Conservation (phyloP, 2,329 filamentous ascomycete species). For the Emergomyces orientalis region DNA sequence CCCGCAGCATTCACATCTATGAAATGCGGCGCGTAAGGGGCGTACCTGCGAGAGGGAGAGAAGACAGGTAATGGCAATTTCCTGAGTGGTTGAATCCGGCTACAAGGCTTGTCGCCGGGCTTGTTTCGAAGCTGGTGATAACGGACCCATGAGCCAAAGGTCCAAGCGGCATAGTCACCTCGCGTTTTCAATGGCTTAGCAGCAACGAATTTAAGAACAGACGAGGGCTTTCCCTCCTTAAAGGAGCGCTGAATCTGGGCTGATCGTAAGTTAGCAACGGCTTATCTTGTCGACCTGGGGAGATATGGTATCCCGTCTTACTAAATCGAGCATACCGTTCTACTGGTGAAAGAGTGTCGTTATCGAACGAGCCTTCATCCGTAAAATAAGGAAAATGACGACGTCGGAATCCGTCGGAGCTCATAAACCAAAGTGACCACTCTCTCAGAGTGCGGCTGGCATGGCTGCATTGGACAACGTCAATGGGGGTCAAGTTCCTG, state of each 20-base stretch:
- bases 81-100: neutral
- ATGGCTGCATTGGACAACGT: neutral
- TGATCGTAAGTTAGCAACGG: neutral
- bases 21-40: neutral
- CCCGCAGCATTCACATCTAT: neutral
- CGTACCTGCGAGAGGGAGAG: neutral
- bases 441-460: neutral
- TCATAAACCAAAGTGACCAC: neutral
- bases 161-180: neutral
- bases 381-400: neutral
- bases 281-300: neutral
- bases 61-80: neutral
- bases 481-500: neutral
- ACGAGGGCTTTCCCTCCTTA: neutral
- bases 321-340: neutral
- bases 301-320: neutral
- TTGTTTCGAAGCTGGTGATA: neutral
- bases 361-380: neutral
- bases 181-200: neutral
- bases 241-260: neutral
- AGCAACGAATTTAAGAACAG: neutral
- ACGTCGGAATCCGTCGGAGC: neutral
- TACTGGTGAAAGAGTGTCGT: neutral
- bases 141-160: neutral
- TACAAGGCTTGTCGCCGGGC: neutral